Base-by-base conservation (phyloP, 2,329 filamentous ascomycete genomes). In the Camillea tinctor region DNA sequence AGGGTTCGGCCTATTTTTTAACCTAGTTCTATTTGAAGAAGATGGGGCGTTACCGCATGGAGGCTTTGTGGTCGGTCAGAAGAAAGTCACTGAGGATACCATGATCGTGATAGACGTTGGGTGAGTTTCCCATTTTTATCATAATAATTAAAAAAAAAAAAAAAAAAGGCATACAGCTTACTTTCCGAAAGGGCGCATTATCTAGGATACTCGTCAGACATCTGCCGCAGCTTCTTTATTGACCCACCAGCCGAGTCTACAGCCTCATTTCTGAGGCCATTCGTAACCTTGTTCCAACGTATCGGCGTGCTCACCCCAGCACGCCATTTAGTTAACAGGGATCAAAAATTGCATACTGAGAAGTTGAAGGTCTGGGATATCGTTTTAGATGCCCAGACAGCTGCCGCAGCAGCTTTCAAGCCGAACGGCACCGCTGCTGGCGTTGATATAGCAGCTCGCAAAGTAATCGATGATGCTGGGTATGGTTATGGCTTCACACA, bases 91-190 rank as follows among this genome's bases (percentile, higher is more conserved):
- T 11, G 66, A 78, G 13, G 81, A 84, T 49, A 85, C 79, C 26
- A 84, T 88, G 72, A 74, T 88, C 0, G 75, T 88, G 13, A 88
- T 89, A 50, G 86, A 89, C 60, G 84, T 88, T 11, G 85, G 69
- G 65, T 70, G 49, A 57, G 67, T 79, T 65, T 26, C 72, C 7
- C 5, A 21, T 20, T n/a, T 20, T 15, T 40, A 21, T 26, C 9
- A 26, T 26, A 4, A 4, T 9, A 4, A 4, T 9, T 26, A 4
- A 26, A 26, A 9, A 9, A 9, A 4, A 9, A 26, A 9, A 26
- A 9, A 11, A 30, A 11, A 30, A 11, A n/a, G 17, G 6, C 11
- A 52, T 17, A 50, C 30, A 17, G 40, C 57, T 60, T 74, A 59
- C 60, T 36, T 40, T 22, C 11, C 54, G 15, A 20, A 22, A 70